phyloP scores from a whole-genome alignment of 257 asterid species.

The Capsicum chinense region DNA sequence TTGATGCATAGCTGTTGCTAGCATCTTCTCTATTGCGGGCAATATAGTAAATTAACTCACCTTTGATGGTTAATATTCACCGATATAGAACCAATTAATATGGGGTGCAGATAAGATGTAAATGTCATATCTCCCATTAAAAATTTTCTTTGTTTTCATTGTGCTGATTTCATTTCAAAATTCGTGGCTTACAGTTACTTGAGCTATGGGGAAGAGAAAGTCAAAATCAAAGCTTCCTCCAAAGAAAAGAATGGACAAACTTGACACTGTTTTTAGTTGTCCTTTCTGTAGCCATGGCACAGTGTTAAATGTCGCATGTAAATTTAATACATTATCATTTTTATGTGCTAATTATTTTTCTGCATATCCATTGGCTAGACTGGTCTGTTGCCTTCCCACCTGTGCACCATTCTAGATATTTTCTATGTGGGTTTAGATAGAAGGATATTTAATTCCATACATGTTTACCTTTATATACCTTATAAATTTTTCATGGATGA shows the following conservation, averaged over 20 bases:
- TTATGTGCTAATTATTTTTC: neutral
- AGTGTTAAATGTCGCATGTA: slow-evolving; percentile 94
- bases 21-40: neutral
- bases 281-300: slow-evolving; percentile 50
- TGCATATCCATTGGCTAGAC: neutral
- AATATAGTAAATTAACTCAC: neutral
- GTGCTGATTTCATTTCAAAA: neutral
- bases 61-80: neutral
- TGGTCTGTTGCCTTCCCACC: neutral
- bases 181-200: slow-evolving; percentile 18
- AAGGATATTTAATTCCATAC: neutral
- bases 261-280: slow-evolving; percentile 76
- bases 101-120: neutral
- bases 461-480: neutral
- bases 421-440: neutral
- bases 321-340: slow-evolving; percentile 30
- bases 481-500: neutral
- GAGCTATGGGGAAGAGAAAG: slow-evolving; percentile 92
- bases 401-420: neutral
- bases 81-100: neutral
- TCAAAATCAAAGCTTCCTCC: slow-evolving; percentile 91
- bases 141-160: slow-evolving; percentile 11
- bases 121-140: neutral
- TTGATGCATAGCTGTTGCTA: neutral
- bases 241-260: slow-evolving; percentile 93